Base-by-base conservation (phyloP, 2,329 filamentous ascomycete genomes). In the Laburnicola sp. region DNA sequence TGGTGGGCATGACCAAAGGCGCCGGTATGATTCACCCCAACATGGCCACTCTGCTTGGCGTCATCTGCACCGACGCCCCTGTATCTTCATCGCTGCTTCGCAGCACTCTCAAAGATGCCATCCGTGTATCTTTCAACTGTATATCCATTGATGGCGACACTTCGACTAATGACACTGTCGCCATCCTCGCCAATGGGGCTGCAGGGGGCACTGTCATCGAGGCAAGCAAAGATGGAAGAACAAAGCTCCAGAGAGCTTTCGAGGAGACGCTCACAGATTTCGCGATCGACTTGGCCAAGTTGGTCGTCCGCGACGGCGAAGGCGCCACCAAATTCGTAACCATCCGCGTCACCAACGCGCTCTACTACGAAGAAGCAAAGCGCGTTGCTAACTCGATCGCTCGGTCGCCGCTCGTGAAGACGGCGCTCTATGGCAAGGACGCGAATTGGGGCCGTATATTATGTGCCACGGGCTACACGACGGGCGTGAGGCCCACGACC, bases 21-120 rank as follows among this genome's bases (percentile, higher is more conserved):
- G 94, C 94, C 4, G 94, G 94, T 68, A 99, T 99, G 94, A 96
- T 99, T 72, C 92, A 97, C 70, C 94, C 94, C 41, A 97, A 99
- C 78, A 96, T 99, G 92, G 94, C 91, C 27, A 99, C 94, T 0
- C 83, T 97, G 30, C 85, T 99, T 31, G 91, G 90, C 47, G 88
- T 97, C 54, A 82, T 97, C 66, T 91, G 90, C 66, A 99, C 94
- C 10, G 94, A 99, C 64, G 93, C 88, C 0, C 88, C 91, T 27
- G 83, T 97, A 65, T 80, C 85, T 0, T 80, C 88, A 3, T 69
- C 75, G 0, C 81, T 87, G 7, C 83, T 97, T 52, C 83, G 86
- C 42, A 74, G 80, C 0, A 80, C 94, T 10, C 86, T 97, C 38
- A 84, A 81, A 51, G 79, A 85, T 60, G 88, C 92, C 38, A 86